Percentiles rank a stretch among this genome's conserved stretches.
phyloP scores from a whole-genome alignment of 176 grass and related monocot genomes.

The Musa itinerans region DNA sequence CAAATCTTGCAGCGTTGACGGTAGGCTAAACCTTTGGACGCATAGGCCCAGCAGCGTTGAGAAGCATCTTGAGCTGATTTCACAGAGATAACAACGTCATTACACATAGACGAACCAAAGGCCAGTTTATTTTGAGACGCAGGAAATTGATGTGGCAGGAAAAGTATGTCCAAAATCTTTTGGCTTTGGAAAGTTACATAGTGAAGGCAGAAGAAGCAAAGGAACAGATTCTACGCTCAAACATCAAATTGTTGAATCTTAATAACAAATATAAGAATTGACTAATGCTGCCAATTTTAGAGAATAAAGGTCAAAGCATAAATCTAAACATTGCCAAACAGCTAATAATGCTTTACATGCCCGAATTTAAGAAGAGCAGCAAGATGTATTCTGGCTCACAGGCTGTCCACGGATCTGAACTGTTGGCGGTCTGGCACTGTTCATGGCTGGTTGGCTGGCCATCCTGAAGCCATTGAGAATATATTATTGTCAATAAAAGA shows the following conservation, averaged over 20 bases:
- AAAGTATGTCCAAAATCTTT: no score
- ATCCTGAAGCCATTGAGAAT: slow-evolving; percentile 12
- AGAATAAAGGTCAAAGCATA: background rate
- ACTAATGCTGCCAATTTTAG: background rate
- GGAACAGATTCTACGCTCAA: background rate
- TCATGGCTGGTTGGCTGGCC: no score
- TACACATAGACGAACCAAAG: no score
- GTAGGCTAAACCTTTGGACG: no score
- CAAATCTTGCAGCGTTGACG: no score
- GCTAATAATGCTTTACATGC: slow-evolving; percentile 9
- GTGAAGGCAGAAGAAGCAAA: background rate
- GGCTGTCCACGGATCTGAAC: slow-evolving; percentile 46
- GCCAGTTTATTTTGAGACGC: no score
- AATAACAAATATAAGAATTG: background rate
- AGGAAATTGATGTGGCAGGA: no score
- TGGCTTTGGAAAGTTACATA: no score
- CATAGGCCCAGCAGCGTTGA: no score
- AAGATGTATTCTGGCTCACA: slow-evolving; percentile 19
- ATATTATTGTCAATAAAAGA: background rate
- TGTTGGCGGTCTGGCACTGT: slow-evolving; percentile 32
- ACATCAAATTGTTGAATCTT: background rate
- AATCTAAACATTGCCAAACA: slow-evolving; percentile 14
- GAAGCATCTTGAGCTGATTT: no score
- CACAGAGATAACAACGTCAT: no score
- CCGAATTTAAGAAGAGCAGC: slow-evolving; percentile 46